These are phyloP conservation scores for Diaporthe caulivora DNA, from an alignment of 2,329 filamentous ascomycete species.

Conservation along the genomic window DNA sequence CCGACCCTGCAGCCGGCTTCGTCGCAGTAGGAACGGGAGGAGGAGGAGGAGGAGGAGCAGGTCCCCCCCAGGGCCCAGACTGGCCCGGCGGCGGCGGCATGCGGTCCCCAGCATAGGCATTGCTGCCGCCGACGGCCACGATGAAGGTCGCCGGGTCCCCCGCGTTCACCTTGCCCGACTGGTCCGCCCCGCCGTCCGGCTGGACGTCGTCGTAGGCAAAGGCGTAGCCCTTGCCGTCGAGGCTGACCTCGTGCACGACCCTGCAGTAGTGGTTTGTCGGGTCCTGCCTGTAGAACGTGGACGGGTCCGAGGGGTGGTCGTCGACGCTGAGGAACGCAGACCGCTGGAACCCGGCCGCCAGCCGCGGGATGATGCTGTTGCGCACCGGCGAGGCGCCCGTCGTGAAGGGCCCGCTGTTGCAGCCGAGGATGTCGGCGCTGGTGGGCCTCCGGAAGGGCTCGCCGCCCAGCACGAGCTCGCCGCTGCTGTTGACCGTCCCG, in stretches of 20 bases:
- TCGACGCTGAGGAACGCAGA: slow-evolving; percentile 60
- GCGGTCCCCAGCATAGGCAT: slow-evolving; percentile 45
- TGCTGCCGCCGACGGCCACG: slow-evolving; percentile 62
- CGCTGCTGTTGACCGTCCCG: slow-evolving; percentile 59
- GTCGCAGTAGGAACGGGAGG: slow-evolving; percentile 16
- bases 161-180: slow-evolving; percentile 68
- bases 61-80: neutral
- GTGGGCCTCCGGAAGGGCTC: slow-evolving; percentile 67
- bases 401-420: slow-evolving; percentile 73
- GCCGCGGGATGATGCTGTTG: slow-evolving; percentile 60
- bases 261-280: slow-evolving; percentile 70
- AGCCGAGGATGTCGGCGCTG: slow-evolving; percentile 74
- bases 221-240: slow-evolving; percentile 69
- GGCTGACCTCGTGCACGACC: slow-evolving; percentile 66
- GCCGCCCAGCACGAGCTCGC: slow-evolving; percentile 52
- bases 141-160: slow-evolving; percentile 61
- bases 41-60: neutral
- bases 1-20: neutral
- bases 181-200: slow-evolving; percentile 62
- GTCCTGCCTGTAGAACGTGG: slow-evolving; percentile 53
- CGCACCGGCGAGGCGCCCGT: slow-evolving; percentile 53
- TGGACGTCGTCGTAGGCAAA: slow-evolving; percentile 74
- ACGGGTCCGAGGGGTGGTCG: slow-evolving; percentile 54
- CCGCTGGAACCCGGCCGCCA: slow-evolving; percentile 65
- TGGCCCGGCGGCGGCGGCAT: slow-evolving; percentile 2